These are phyloP conservation scores for Ophidiomyces ophidiicola DNA, from an alignment of 2,329 filamentous ascomycete species.

Conservation along the genomic window DNA sequence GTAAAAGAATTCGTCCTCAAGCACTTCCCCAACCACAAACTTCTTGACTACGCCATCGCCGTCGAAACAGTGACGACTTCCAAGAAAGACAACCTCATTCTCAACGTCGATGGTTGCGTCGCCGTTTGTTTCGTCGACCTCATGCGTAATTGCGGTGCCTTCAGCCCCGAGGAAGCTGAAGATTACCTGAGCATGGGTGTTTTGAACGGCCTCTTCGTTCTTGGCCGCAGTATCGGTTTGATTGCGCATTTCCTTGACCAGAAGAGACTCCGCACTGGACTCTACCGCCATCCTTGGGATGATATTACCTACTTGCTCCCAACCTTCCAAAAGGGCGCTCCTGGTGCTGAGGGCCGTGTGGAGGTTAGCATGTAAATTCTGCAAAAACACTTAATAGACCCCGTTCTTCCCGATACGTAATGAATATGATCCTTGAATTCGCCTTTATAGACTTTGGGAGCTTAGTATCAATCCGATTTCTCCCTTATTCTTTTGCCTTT, in stretches of 20 bases:
- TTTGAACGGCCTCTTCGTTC: slow-evolving; percentile 96
- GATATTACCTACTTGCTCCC: slow-evolving; percentile 93
- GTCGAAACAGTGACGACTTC: slow-evolving; percentile 97
- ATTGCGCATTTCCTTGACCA: slow-evolving; percentile 99
- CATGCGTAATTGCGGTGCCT: slow-evolving; percentile 93
- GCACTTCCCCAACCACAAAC: slow-evolving; percentile 95
- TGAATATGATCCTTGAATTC: no score
- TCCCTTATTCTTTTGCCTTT: no score
- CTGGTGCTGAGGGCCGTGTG: slow-evolving; percentile 71
- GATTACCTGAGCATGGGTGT: slow-evolving; percentile 99
- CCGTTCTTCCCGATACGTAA: no score
- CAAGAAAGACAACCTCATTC: slow-evolving; percentile 99
- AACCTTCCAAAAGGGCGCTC: slow-evolving; percentile 57
- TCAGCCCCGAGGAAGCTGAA: slow-evolving; percentile 90
- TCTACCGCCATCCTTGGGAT: slow-evolving; percentile 99
- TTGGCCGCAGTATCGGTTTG: slow-evolving; percentile 92
- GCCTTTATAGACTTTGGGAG: no score
- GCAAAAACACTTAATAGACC: no score
- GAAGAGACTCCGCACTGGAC: slow-evolving; percentile 95
- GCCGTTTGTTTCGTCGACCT: slow-evolving; percentile 98
- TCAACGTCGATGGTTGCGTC: slow-evolving; percentile 97
- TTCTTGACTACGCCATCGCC: slow-evolving; percentile 95
- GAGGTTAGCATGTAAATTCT: slow-evolving; percentile 61
- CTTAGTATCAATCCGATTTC: no score
- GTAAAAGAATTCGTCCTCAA: slow-evolving; percentile 98